Conservation (phyloP, 164 flowering plant genomes). For the Piper betle region DNA sequence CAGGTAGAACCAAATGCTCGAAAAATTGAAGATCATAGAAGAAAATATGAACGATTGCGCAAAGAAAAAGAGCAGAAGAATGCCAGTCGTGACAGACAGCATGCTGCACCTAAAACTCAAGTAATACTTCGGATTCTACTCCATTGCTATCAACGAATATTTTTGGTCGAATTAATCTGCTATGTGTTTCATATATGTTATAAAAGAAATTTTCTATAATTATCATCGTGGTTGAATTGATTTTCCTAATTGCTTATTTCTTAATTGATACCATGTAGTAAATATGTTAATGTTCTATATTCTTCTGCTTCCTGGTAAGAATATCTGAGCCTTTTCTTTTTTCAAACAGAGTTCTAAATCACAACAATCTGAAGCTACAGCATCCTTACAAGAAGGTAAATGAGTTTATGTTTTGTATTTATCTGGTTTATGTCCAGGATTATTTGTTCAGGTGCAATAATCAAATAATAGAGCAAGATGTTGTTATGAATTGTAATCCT, state of each 20-base stretch:
- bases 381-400: constrained; percentile 47
- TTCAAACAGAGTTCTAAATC: constrained; percentile 18
- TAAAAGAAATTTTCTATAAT: too few species aligned
- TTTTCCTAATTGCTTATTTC: too few species aligned
- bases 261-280: background rate
- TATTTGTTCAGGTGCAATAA: too few species aligned
- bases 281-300: background rate
- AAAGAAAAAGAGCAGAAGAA: constrained; percentile 51
- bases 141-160: background rate
- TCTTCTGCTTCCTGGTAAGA: background rate
- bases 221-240: too few species aligned
- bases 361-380: constrained; percentile 15
- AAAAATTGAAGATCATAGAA: constrained; percentile 73
- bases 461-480: too few species aligned
- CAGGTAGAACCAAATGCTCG: constrained; percentile 93
- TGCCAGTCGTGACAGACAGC: constrained; percentile 42
- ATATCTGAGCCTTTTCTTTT: background rate
- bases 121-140: constrained; percentile 17
- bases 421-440: background rate
- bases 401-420: background rate
- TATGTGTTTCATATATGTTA: too few species aligned
- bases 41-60: constrained; percentile 71
- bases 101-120: constrained; percentile 56
- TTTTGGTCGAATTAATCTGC: background rate
- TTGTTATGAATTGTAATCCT: too few species aligned